phyloP scores from a whole-genome alignment of 345 rosid species.

The Streptanthus diversifolius region DNA sequence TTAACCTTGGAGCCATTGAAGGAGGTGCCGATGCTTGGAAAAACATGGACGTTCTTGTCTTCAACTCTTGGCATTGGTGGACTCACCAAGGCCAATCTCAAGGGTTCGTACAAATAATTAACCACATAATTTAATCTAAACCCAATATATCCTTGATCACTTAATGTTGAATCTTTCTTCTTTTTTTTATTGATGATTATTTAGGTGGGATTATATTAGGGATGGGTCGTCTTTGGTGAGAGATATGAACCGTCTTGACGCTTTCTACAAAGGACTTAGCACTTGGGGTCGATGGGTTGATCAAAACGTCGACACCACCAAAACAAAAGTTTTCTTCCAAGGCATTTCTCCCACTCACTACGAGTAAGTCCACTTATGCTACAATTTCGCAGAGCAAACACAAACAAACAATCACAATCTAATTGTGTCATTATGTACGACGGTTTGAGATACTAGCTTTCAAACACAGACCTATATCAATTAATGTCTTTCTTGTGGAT shows the following conservation, averaged over 20 bases:
- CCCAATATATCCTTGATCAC: background rate
- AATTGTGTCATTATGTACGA: background rate
- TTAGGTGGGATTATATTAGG: constrained; percentile 82
- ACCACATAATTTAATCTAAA: background rate
- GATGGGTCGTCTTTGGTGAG: constrained; percentile 46
- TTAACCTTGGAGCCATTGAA: constrained; percentile 58
- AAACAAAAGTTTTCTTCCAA: constrained; percentile 84
- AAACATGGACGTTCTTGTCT: constrained; percentile 79
- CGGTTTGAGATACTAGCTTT: background rate
- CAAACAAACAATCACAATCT: background rate
- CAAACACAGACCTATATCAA: background rate
- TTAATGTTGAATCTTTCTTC: background rate
- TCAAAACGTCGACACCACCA: constrained; percentile 56
- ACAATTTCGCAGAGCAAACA: background rate
- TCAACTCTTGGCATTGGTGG: constrained; percentile 99
- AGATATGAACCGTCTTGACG: constrained; percentile 73
- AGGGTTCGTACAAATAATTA: constrained; percentile 41
- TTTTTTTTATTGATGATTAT: background rate
- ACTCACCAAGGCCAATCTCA: constrained; percentile 68
- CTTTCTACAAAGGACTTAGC: constrained; percentile 66
- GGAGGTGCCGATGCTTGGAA: constrained; percentile 60
- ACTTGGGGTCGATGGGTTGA: constrained; percentile 94
- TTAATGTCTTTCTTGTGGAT: background rate
- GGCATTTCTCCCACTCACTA: constrained; percentile 97
- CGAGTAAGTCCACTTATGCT: constrained; percentile 43